Evolutionary conservation across 1,139 yeast genomes (phyloP), one percentile per base, ranked within the genome.

Genomic region (Meyerozyma smithsonii): DNA sequence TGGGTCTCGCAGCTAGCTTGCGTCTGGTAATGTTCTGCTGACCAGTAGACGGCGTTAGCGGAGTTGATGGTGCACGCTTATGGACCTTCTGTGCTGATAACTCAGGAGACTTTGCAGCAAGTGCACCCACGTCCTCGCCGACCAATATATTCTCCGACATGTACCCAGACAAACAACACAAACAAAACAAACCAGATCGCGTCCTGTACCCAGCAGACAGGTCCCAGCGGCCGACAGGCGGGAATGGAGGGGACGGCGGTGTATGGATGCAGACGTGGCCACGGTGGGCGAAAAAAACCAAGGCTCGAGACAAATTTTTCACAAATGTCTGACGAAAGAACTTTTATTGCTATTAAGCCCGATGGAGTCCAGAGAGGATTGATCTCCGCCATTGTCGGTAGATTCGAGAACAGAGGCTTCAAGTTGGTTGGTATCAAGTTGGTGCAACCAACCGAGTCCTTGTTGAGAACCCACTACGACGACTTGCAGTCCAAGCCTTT

Each of bases 321-420:
- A 30, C 21, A 32, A 42, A 71, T 71, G 77, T 69, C 77, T 69
- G 69, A 71, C 75, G 97, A 90, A 77, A 88, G 95, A 86, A 90
- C 97, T 66, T 92, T 92, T 70, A 92, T 92, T 79, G 97, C 97
- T 62, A 86, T 92, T 72, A 92, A 92, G 66, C 99, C 99, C 74
- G 99, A 92, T 73, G 99, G 97, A 75, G 98, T 92, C 79, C 97
- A 92, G 80, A 89, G 99, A 78, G 97, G 97, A 51, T 81, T 94
- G 68, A 77, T 90, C 72, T 74, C 95, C 64, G 77, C 86, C 58
- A 90, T 94, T 77, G 66, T 94, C 57, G 78, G 84, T 59, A 89
- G 98, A 74, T 94, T 94, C 72, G 97, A 90, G 78, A 77, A 84
- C 79, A 85, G 95, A 74, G 97, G 98, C 58, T 94, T 72, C 90